Evolutionary conservation across 768 basidiomycete genomes (phyloP).

Genomic region (Leucosporidium creatinivorum): DNA sequence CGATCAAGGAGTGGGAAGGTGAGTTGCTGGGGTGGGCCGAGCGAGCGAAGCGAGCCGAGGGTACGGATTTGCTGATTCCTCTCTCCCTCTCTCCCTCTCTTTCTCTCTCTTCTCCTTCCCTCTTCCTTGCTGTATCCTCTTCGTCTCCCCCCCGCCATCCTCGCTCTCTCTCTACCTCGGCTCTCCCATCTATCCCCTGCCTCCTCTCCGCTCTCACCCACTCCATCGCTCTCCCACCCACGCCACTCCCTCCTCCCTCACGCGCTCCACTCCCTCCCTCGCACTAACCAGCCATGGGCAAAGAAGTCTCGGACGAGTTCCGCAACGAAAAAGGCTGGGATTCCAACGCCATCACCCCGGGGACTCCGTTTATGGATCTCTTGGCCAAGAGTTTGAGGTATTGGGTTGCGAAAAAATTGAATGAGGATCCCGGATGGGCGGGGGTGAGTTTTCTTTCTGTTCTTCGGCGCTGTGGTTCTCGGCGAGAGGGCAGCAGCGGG

Average conservation of each 20-base stretch:
- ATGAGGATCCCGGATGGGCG: slow-evolving; percentile 92
- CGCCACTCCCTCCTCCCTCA: neutral
- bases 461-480: too few relatives aligned
- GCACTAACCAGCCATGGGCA: slow-evolving; percentile 71
- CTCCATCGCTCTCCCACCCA: too few relatives aligned
- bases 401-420: slow-evolving; percentile 94
- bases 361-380: slow-evolving; percentile 93
- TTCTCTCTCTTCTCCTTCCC: too few relatives aligned
- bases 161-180: too few relatives aligned
- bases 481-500: too few relatives aligned
- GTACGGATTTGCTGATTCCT: too few relatives aligned
- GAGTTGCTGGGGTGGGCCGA: neutral
- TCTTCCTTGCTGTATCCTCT: too few relatives aligned
- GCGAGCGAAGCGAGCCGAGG: neutral
- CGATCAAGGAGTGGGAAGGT: slow-evolving; percentile 68
- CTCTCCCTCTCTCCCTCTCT: too few relatives aligned
- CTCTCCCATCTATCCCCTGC: too few relatives aligned
- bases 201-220: too few relatives aligned
- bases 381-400: slow-evolving; percentile 81
- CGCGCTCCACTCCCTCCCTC: neutral
- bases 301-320: slow-evolving; percentile 65
- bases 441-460: slow-evolving; percentile 51
- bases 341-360: slow-evolving; percentile 96
- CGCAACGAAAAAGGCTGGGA: slow-evolving; percentile 86
- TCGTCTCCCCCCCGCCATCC: too few relatives aligned